Percentiles rank a stretch among this genome's conserved stretches.
Conservation (phyloP, 169 alveolate species). For the Eimeria falciformis region DNA sequence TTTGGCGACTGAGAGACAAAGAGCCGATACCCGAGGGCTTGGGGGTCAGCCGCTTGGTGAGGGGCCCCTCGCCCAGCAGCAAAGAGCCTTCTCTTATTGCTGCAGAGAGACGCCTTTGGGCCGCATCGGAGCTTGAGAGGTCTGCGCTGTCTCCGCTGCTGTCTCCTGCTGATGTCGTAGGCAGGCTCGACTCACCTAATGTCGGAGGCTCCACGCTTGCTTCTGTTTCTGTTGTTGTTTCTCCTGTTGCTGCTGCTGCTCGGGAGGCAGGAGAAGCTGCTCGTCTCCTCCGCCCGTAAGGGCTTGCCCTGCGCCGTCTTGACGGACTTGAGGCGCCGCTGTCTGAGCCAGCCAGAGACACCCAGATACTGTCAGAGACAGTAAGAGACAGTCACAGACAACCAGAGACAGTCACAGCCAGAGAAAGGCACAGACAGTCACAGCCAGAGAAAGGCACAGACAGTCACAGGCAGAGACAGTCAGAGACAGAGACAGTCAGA, state of each 20-base stretch:
- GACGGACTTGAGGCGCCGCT: constrained; percentile 27
- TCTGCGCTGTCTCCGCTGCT: constrained; percentile 46
- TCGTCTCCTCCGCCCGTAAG: constrained; percentile 56
- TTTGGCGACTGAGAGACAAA: constrained; percentile 33
- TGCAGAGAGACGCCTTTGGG: neutral
- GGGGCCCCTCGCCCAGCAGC: constrained; percentile 36
- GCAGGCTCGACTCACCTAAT: constrained; percentile 31
- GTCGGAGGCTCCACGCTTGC: constrained; percentile 58
- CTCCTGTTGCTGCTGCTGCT: constrained; percentile 39
- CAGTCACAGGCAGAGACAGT: too few relatives aligned
- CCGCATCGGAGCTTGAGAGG: constrained; percentile 11
- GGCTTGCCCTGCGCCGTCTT: constrained; percentile 63
- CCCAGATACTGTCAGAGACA: too few relatives aligned
- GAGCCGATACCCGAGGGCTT: constrained; percentile 37
- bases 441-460: too few relatives aligned
- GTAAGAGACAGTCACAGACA: too few relatives aligned
- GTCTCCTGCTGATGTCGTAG: neutral
- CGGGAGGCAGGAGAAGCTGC: constrained; percentile 40
- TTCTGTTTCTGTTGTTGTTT: neutral
- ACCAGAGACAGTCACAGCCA: too few relatives aligned
- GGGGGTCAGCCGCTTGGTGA: constrained; percentile 30
- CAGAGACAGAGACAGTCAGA: too few relatives aligned
- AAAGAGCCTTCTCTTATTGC: constrained; percentile 20
- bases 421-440: too few relatives aligned
- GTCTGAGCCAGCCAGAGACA: too few relatives aligned